Evolutionary conservation across 164 flowering plant genomes (phyloP).

Genomic region (Houttuynia cordata): DNA sequence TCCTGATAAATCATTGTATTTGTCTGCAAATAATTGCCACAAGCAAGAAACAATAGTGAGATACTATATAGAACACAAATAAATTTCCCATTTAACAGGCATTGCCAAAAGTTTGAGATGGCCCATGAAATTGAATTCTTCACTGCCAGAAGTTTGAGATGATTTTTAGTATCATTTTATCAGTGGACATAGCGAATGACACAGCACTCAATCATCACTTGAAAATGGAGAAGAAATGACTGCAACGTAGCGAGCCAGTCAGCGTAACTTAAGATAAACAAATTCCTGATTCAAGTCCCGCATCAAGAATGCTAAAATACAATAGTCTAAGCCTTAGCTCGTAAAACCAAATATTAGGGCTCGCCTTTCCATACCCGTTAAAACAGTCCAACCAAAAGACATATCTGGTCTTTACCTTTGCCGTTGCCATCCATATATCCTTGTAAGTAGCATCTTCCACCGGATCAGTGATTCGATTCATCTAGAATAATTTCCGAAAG

Average conservation of each 20-base stretch:
- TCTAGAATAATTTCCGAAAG: slow-evolving; percentile 22
- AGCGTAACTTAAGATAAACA: not conserved
- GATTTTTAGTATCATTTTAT: not conserved
- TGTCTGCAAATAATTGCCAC: slow-evolving; percentile 29
- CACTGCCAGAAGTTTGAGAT: too few species aligned
- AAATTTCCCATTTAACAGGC: not conserved
- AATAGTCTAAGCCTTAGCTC: not conserved
- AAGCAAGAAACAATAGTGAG: not conserved
- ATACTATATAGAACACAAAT: not conserved
- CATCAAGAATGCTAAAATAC: too few species aligned
- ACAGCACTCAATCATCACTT: not conserved
- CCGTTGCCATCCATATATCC: slow-evolving; percentile 88
- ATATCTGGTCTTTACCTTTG: slow-evolving; percentile 43
- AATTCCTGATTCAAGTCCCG: not conserved
- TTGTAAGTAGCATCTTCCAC: slow-evolving; percentile 71
- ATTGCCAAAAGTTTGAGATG: too few species aligned
- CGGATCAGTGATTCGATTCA: slow-evolving; percentile 59
- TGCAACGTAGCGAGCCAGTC: not conserved
- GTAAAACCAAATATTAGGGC: not conserved
- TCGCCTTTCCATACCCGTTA: not conserved
- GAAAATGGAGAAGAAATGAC: too few species aligned
- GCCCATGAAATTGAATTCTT: too few species aligned
- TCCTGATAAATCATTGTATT: slow-evolving; percentile 84
- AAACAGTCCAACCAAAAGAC: too few species aligned
- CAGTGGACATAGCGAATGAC: not conserved